phyloP scores from a whole-genome alignment of 495 filamentous ascomycete genomes.

The Cercophora scortea region DNA sequence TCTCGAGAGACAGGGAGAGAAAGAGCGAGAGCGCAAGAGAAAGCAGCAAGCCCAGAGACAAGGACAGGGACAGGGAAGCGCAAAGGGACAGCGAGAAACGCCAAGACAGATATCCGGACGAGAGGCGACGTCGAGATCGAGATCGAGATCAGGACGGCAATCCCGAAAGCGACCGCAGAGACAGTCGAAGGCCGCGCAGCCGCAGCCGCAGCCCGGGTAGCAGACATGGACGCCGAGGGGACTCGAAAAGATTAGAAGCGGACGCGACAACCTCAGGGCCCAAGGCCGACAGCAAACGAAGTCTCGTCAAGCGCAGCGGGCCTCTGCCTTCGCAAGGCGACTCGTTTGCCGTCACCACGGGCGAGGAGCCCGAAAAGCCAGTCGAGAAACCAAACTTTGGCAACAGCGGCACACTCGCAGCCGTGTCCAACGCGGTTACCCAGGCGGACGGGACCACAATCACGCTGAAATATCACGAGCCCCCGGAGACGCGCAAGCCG shows the following conservation, averaged over 20 bases:
- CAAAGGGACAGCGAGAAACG: slow-evolving; percentile 6
- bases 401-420: slow-evolving; percentile 72
- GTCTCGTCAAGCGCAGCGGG: slow-evolving; percentile 34
- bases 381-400: slow-evolving; percentile 87
- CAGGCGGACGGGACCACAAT: slow-evolving; percentile 58
- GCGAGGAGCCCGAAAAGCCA: slow-evolving; percentile 47
- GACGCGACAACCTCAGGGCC: slow-evolving; percentile 4
- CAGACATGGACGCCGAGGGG: not conserved
- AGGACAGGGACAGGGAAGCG: slow-evolving; percentile 1
- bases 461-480: slow-evolving; percentile 93
- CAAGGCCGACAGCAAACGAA: slow-evolving; percentile 12
- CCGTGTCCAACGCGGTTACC: slow-evolving; percentile 75
- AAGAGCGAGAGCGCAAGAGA: slow-evolving; percentile 6
- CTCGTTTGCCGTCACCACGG: slow-evolving; percentile 52
- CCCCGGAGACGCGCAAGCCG: slow-evolving; percentile 84
- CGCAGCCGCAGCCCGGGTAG: not conserved
- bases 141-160: slow-evolving; percentile 2
- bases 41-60: slow-evolving; percentile 1
- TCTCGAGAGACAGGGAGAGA: slow-evolving; percentile 14
- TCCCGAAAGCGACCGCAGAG: slow-evolving; percentile 4
- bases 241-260: slow-evolving; percentile 1
- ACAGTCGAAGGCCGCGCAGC: not conserved
- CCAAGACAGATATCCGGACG: not conserved
- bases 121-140: not conserved
- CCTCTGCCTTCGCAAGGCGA: slow-evolving; percentile 65